phyloP scores from a whole-genome alignment of 768 basidiomycete species.

The Scleroderma citrinum region DNA sequence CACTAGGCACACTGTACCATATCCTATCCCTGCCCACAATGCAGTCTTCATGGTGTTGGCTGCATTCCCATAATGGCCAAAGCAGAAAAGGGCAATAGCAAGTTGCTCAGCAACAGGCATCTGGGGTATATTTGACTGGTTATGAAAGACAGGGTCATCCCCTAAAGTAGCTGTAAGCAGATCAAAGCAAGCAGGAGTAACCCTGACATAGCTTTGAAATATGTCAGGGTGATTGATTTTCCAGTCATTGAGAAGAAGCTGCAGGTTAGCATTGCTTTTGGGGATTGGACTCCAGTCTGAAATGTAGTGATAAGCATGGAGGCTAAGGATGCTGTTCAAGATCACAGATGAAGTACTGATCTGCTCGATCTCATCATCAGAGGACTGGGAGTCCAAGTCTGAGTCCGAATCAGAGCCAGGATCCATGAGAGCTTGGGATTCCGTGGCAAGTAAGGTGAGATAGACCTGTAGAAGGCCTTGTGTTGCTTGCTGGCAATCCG shows the following conservation, averaged over 20 bases:
- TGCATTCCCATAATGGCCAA: conserved; percentile 37
- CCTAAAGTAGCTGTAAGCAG: neutral
- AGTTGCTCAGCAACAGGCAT: conserved; percentile 20
- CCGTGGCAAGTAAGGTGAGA: no score
- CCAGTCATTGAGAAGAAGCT: neutral
- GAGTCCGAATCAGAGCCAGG: no score
- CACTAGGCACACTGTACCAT: conserved; percentile 24
- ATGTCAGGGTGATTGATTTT: neutral
- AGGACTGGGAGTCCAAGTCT: no score
- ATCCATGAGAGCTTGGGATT: no score
- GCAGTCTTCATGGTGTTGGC: conserved; percentile 18
- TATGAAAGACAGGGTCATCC: neutral
- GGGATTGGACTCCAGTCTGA: neutral
- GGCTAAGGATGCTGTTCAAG: neutral
- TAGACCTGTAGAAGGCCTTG: no score
- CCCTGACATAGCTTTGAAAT: neutral
- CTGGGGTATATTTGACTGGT: neutral
- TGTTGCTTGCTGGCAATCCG: no score
- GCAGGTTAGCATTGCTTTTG: neutral
- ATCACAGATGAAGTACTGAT: no score
- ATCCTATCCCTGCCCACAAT: conserved; percentile 32
- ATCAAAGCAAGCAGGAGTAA: neutral
- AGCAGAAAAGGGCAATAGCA: conserved; percentile 33
- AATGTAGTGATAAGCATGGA: neutral
- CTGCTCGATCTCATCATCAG: no score